A percentile compares a stretch with the other conserved stretches of the same genome.
Evolutionary conservation across 2,329 filamentous ascomycete genomes (phyloP).

Genomic region (Setomelanomma holmii): DNA sequence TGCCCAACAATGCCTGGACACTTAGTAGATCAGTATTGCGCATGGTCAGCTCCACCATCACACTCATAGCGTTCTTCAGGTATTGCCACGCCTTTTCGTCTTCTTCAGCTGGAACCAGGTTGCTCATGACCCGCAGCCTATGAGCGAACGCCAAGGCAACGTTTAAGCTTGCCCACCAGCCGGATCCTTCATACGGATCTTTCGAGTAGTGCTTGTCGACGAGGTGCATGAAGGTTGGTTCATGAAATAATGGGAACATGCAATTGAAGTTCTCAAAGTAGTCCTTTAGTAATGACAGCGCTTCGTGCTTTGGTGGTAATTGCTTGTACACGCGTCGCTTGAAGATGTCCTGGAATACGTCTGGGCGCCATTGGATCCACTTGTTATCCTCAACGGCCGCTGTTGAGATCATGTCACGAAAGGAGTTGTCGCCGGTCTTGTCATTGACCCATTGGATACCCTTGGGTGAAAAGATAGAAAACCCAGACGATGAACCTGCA

Average conservation of each 20-base stretch:
- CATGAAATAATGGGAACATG: slow-evolving; percentile 97
- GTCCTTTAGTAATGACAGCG: slow-evolving; percentile 85
- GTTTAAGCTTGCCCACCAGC: slow-evolving; percentile 98
- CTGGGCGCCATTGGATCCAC: slow-evolving; percentile 98
- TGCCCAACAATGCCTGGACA: slow-evolving; percentile 90
- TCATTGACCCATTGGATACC: slow-evolving; percentile 98
- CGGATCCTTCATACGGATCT: slow-evolving; percentile 91
- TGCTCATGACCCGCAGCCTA: slow-evolving; percentile 92
- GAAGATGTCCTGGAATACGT: slow-evolving; percentile 94
- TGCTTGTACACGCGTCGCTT: slow-evolving; percentile 82
- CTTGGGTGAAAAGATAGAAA: slow-evolving; percentile 98
- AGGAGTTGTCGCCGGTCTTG: slow-evolving; percentile 94
- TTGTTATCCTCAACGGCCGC: slow-evolving; percentile 87
- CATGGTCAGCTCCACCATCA: slow-evolving; percentile 92
- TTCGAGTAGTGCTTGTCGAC: slow-evolving; percentile 92
- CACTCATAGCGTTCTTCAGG: slow-evolving; percentile 94
- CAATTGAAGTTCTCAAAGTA: slow-evolving; percentile 99
- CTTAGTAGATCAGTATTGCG: slow-evolving; percentile 94
- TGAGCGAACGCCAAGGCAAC: slow-evolving; percentile 93
- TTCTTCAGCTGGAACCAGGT: slow-evolving; percentile 86
- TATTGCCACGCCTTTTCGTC: slow-evolving; percentile 96
- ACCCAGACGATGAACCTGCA: slow-evolving; percentile 90
- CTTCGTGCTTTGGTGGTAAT: slow-evolving; percentile 85
- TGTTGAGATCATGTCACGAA: slow-evolving; percentile 95
- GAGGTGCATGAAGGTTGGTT: slow-evolving; percentile 97